A percentile compares a stretch with the other conserved stretches of the same genome.
Evolutionary conservation across 495 filamentous ascomycete species (phyloP).

Genomic region (Talaromyces ruber): DNA sequence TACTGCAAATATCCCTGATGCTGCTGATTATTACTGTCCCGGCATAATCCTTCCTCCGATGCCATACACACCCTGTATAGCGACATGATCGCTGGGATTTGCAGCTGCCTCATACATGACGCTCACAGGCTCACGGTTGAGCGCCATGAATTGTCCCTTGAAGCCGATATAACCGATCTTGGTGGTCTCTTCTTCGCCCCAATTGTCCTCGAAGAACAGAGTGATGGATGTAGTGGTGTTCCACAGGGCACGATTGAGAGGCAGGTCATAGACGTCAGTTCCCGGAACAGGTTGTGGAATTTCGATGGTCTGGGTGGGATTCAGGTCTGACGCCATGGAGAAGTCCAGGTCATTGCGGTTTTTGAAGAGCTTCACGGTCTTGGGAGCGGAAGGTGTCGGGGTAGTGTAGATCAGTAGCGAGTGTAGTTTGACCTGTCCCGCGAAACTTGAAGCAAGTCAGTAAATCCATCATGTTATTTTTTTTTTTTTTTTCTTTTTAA

Average conservation of each 20-base stretch:
- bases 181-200: conserved; percentile 68
- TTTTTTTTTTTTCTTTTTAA: background rate
- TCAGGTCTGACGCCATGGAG: conserved; percentile 53
- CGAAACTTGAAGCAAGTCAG: conserved; percentile 54
- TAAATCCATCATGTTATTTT: conserved; percentile 6
- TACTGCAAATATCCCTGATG: background rate
- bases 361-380: conserved; percentile 72
- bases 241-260: conserved; percentile 81
- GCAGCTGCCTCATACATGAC: conserved; percentile 91
- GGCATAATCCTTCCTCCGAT: conserved; percentile 32
- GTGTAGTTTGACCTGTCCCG: conserved; percentile 86
- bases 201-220: conserved; percentile 70
- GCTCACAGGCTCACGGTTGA: conserved; percentile 73
- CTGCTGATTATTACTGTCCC: conserved; percentile 18
- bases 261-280: conserved; percentile 73
- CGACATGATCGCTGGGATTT: conserved; percentile 76
- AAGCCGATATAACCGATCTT: conserved; percentile 80
- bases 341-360: conserved; percentile 89
- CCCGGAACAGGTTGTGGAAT: conserved; percentile 57
- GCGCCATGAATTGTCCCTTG: conserved; percentile 81
- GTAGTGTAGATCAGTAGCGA: conserved; percentile 77
- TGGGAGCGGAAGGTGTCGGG: conserved; percentile 60
- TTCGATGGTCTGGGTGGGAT: conserved; percentile 68
- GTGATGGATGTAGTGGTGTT: conserved; percentile 66
- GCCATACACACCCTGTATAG: conserved; percentile 37